Evolutionary conservation across 2,329 filamentous ascomycete genomes (phyloP), one percentile per base, ranked within the genome.

Genomic region (Xenoacremonium recifei): DNA sequence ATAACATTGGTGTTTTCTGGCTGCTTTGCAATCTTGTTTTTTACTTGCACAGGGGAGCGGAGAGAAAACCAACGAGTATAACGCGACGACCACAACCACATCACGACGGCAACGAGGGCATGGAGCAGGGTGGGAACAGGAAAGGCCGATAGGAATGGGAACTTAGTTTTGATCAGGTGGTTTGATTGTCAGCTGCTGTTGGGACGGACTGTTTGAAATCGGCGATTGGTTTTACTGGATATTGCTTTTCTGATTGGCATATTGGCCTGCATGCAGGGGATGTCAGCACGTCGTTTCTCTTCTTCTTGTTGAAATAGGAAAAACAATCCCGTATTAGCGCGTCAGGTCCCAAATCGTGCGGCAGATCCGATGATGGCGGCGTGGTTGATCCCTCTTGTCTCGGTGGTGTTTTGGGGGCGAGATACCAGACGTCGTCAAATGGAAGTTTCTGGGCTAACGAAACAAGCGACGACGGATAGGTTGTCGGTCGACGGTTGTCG

Each of bases 401-500:
- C 23, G 7, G 23, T 27, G 23, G 13, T 27, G 23, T 27, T 27
- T 27, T 27, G 13, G 7, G 23, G 23, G 23, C 23, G 23, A 9
- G 6, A 15, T 31, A 15, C 13, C n/a, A 10, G 29, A n/a, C n/a
- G 6, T 9, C n/a, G 6, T 31, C 29, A 15, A 10, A 15, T 31
- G 7, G n/a, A 31, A 10, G 29, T 31, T 31, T 31, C 29, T 15
- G 17, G n/a, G 6, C 23, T n/a, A 7, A 9, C 29, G 29, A 31
- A 31, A 9, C n/a, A n/a, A 42, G 20, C 42, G 21, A 45, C 20
- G 18, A 19, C n/a, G 35, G 32, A 54, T 50, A 41, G 50, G 55
- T 58, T 58, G 43, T 58, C 53, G 55, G 55, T 42, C 30, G 34
- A 42, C 55, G 55, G 55, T 43, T 58, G 31, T 58, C 55, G 55